Evolutionary conservation across 306 rosid species (phyloP), one percentile per base, ranked within the genome.

Genomic region (Alnus glutinosa): DNA sequence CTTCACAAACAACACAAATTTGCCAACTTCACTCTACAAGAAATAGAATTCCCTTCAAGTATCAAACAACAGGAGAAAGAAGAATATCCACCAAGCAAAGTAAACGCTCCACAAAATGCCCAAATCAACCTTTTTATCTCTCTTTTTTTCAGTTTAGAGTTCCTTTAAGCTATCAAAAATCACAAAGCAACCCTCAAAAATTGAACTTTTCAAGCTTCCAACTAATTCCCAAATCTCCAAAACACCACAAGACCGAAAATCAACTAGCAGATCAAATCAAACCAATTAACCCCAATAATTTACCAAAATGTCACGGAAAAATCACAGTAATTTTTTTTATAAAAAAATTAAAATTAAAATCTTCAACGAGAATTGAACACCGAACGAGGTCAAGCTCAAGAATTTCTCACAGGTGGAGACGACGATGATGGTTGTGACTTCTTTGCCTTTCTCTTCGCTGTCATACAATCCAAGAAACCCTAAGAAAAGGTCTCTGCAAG

Each of bases 381-480:
- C 32, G 18, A 74, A 36, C 34, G 18, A 57, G 54, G 55, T 5
- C 5, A 15, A 50, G 19, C 28, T 0, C 5, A 28, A 51, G 50
- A 42, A 79, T 57, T 55, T 75, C 77, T 75, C 75, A 79, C 75
- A 57, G 64, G 44, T 49, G 52, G 15, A 7, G 86, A 74, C 30
- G 81, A 71, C 39, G 81, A 72, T 1, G 78, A 70, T 7, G 66
- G 58, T 13, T 57, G 55, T 10, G 71, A 52, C 66, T 11, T 23
- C 49, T 68, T 51, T 59, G 67, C 52, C 16, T 32, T 44, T 42
- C 51, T 46, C 73, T 74, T 67, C 15, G 36, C 47, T 48, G 4
- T 36, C 47, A 48, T 36, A 19, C 15, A 57, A 76, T 76, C 59
- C 34, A 62, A n/a, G 83, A 55, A 85, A 85, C 71, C 83, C 83